Evolutionary conservation across 2,329 filamentous ascomycete genomes (phyloP).

Genomic region (Diaporthe australafricana): DNA sequence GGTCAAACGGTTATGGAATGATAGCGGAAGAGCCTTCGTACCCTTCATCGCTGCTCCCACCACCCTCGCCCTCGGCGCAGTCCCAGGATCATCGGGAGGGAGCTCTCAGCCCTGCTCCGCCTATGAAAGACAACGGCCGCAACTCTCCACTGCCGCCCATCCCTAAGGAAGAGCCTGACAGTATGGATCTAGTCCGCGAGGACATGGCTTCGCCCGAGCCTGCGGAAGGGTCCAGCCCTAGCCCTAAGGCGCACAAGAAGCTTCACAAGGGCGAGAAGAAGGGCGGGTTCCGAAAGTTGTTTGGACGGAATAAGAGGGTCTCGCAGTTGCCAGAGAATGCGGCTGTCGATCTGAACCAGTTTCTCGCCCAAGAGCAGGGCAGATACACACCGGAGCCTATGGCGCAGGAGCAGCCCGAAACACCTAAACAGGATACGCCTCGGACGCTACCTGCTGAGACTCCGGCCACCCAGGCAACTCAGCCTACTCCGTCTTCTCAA

Average conservation of each 20-base stretch:
- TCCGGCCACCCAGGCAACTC: constrained; percentile 15
- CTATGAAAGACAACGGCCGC: constrained; percentile 43
- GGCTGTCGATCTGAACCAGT: constrained; percentile 61
- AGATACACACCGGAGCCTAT: constrained; percentile 2
- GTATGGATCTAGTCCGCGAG: constrained; percentile 50
- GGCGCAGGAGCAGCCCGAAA: constrained; percentile 26
- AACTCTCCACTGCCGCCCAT: constrained; percentile 54
- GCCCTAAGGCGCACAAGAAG: constrained; percentile 60
- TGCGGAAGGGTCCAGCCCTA: constrained; percentile 53
- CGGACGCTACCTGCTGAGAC: constrained; percentile 17
- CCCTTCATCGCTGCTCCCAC: constrained; percentile 45
- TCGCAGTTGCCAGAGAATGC: constrained; percentile 69
- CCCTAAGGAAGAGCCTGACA: constrained; percentile 50
- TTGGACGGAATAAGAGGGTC: constrained; percentile 70
- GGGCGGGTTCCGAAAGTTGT: constrained; percentile 72
- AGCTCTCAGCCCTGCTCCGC: constrained; percentile 21
- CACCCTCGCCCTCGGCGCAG: constrained; percentile 46
- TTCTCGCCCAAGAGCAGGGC: constrained; percentile 56
- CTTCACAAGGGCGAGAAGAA: constrained; percentile 43
- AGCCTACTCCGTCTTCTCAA: constrained; percentile 39
- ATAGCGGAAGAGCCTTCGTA: constrained; percentile 52
- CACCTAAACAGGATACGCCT: constrained; percentile 32
- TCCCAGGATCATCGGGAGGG: constrained; percentile 32
- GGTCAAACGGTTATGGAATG: constrained; percentile 42
- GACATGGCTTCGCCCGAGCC: constrained; percentile 55